Base-by-base conservation (phyloP, 768 basidiomycete genomes). In the Serpula lacrymans region DNA sequence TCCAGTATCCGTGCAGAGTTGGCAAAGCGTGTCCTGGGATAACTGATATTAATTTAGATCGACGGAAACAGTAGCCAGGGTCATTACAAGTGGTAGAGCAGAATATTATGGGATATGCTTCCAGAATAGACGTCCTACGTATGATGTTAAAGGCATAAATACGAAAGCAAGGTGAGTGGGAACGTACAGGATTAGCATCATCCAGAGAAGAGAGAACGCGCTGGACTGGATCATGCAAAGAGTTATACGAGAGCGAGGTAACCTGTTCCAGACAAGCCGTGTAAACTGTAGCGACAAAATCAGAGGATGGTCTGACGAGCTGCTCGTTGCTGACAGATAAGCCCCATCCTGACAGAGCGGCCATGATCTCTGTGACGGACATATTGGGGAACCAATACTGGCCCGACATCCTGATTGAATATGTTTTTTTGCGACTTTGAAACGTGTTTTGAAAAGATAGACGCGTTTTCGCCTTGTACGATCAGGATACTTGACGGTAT, bases 261-360 rank as follows among this genome's bases (percentile, higher is more conserved):
- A 88, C 78, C 52, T 85, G 82, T 29, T 82, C 73, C 29, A 91
- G 71, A 54, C 86, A 86, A 6, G 81, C 77, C 43, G 68, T 71
- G 62, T 84, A 90, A 14, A 89, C 74, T 37, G 65, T 69, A 26
- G 80, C 71, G 22, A 89, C 84, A 48, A 88, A 86, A 30, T 88
- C 84, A 1, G 79, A 52, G 1, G 77, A 77, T 1, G 88, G 88
- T 13, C 72, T 71, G 30, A 71, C 55, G 30, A 91, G 78, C 47
- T 88, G 84, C 37, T 85, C 80, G 33, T 72, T 71, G 48, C 72
- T 80, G 24, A 88, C 71, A 6, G 75, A 65, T 22, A 88, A 67
- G 2, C 79, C 82, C 84, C 87, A 88, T 17, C 74, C 78, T 5
- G 72, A 65, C 18, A 91, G 73, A 2, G 82, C 71, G 36, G 70